Conservation (phyloP, 192 early-diverging fungal genomes). For the Pilobolus umbonatus region DNA sequence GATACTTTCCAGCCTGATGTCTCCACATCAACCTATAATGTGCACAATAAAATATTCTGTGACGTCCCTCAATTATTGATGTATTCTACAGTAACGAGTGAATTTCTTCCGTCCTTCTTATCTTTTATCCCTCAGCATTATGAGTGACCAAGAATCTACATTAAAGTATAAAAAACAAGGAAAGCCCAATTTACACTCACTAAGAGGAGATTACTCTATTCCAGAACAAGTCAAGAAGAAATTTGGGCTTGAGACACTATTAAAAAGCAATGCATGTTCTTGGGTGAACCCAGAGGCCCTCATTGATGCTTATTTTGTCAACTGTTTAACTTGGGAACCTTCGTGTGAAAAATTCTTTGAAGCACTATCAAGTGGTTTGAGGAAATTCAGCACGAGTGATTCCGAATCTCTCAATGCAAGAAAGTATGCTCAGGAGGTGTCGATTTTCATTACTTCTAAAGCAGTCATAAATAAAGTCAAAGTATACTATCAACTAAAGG, state of each 20-base stretch:
- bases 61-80: too few relatives aligned
- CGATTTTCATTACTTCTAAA: neutral
- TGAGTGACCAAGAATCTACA: neutral
- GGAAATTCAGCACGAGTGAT: neutral
- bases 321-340: neutral
- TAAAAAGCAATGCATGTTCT: neutral
- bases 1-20: too few relatives aligned
- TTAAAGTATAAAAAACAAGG: neutral
- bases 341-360: neutral
- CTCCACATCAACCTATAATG: too few relatives aligned
- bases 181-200: neutral
- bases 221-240: neutral
- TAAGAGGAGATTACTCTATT: neutral
- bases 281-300: slow-evolving; percentile 1
- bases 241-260: neutral
- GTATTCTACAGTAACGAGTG: too few relatives aligned
- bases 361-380: neutral
- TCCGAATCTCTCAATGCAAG: neutral
- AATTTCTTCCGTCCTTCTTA: too few relatives aligned
- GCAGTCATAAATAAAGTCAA: neutral
- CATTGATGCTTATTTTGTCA: neutral
- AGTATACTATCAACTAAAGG: neutral
- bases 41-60: too few relatives aligned
- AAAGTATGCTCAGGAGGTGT: neutral
- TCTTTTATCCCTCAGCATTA: neutral